phyloP scores from a whole-genome alignment of 1,284 basidiomycete species.

The Irpex rosettiformis region DNA sequence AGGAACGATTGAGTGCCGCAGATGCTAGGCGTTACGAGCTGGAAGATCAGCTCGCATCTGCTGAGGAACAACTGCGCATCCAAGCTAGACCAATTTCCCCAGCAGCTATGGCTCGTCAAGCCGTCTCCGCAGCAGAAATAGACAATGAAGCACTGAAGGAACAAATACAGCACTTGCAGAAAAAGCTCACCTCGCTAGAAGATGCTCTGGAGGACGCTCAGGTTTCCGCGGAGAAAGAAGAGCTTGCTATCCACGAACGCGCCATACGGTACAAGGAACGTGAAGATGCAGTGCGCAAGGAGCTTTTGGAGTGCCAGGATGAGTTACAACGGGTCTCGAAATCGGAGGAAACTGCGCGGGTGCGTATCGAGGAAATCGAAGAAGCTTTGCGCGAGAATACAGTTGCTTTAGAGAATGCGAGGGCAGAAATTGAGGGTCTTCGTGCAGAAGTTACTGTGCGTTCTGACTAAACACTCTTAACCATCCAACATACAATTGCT shows the following conservation, averaged over 20 bases:
- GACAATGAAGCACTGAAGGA: conserved; percentile 91
- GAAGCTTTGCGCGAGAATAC: conserved; percentile 87
- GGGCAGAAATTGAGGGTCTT: conserved; percentile 86
- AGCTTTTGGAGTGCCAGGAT: conserved; percentile 59
- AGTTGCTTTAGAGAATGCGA: conserved; percentile 86
- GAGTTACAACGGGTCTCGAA: conserved; percentile 63
- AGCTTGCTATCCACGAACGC: conserved; percentile 59
- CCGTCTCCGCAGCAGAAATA: conserved; percentile 73
- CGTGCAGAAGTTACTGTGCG: conserved; percentile 76
- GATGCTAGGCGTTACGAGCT: conserved; percentile 77
- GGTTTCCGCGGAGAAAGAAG: conserved; percentile 71
- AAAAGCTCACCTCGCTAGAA: conserved; percentile 73
- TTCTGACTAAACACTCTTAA: conserved; percentile 15
- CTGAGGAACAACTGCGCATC: conserved; percentile 56
- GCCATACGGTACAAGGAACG: conserved; percentile 73
- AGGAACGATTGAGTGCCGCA: conserved; percentile 74
- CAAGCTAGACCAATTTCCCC: conserved; percentile 38
- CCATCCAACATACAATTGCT: background rate
- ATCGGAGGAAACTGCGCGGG: conserved; percentile 59
- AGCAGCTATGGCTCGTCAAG: conserved; percentile 34
- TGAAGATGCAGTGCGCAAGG: conserved; percentile 69
- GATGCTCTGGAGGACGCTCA: conserved; percentile 84
- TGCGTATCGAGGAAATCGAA: conserved; percentile 78
- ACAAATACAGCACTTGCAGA: conserved; percentile 83
- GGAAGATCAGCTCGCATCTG: conserved; percentile 61